Conservation (phyloP, 768 basidiomycete species). For the Daedaleopsis sinensis region DNA sequence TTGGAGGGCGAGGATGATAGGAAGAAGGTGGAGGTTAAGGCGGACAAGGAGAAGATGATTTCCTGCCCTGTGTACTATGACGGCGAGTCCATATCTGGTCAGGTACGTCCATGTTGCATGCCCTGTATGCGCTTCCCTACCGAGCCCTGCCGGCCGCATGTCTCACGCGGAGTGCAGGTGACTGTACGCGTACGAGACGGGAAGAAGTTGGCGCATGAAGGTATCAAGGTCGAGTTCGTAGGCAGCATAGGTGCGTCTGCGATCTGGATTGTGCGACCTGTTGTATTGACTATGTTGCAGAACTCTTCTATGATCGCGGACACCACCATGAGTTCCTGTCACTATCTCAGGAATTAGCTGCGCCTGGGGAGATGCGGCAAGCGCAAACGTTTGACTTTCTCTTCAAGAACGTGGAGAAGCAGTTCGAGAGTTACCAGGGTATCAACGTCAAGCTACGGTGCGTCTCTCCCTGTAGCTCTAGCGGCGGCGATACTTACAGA, state of each 20-base stretch:
- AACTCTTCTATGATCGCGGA: conserved; percentile 95
- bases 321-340: conserved; percentile 99
- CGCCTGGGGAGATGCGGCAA: conserved; percentile 95
- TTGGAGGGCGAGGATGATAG: conserved; percentile 85
- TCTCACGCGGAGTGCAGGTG: conserved; percentile 50
- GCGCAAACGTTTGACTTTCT: conserved; percentile 96
- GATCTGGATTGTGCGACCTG: not conserved
- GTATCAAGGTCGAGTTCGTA: conserved; percentile 97
- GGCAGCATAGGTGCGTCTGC: conserved; percentile 83
- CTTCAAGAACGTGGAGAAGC: conserved; percentile 99
- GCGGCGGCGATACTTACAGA: not conserved
- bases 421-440: conserved; percentile 96
- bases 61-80: conserved; percentile 95
- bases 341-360: conserved; percentile 90
- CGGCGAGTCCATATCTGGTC: conserved; percentile 88
- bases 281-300: conserved; percentile 35
- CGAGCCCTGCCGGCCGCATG: not conserved
- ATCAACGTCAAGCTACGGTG: conserved; percentile 98
- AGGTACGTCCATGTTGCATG: conserved; percentile 51
- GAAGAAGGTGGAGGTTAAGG: conserved; percentile 88
- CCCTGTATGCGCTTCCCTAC: not conserved
- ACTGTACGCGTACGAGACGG: conserved; percentile 90
- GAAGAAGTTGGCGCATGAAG: conserved; percentile 93
- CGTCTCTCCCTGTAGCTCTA: conserved; percentile 27
- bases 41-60: conserved; percentile 82